Evolutionary conservation across 2,329 filamentous ascomycete genomes (phyloP).

Genomic region (Colletotrichum falcatum): DNA sequence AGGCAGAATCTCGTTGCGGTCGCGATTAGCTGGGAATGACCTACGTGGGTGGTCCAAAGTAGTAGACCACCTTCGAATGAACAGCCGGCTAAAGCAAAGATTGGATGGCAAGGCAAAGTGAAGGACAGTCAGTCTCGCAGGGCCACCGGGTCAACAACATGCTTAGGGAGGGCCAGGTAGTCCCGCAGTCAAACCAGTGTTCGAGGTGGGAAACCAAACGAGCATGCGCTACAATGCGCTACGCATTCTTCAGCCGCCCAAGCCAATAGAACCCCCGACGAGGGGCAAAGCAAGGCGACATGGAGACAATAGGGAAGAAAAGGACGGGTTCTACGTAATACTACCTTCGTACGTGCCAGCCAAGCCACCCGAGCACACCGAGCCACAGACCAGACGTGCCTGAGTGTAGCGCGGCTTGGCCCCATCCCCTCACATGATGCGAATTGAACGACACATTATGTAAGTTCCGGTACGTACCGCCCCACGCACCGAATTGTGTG

Average conservation of each 20-base stretch:
- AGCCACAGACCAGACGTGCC: constrained; percentile 25
- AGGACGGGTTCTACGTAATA: neutral
- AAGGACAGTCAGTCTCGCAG: constrained; percentile 10
- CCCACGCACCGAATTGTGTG: neutral
- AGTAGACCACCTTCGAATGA: constrained; percentile 10
- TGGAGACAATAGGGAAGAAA: neutral
- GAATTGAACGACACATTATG: neutral
- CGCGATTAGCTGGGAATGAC: constrained; percentile 18
- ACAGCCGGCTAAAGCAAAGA: neutral
- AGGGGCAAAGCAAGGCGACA: neutral
- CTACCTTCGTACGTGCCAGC: too few relatives aligned
- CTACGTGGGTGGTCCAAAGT: neutral
- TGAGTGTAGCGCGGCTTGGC: constrained; percentile 20
- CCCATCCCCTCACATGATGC: neutral
- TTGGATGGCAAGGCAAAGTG: neutral
- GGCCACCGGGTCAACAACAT: constrained; percentile 8
- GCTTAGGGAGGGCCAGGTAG: too few relatives aligned
- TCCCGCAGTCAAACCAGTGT: too few relatives aligned
- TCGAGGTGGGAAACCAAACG: too few relatives aligned
- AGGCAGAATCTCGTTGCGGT: neutral
- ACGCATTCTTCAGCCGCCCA: constrained; percentile 31
- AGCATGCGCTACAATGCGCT: constrained; percentile 3
- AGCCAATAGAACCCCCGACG: constrained; percentile 19
- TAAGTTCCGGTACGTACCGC: neutral
- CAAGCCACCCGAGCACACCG: constrained; percentile 38